Evolutionary conservation across 192 early-diverging fungal species (phyloP).

Genomic region (Entomortierella chlamydospora): DNA sequence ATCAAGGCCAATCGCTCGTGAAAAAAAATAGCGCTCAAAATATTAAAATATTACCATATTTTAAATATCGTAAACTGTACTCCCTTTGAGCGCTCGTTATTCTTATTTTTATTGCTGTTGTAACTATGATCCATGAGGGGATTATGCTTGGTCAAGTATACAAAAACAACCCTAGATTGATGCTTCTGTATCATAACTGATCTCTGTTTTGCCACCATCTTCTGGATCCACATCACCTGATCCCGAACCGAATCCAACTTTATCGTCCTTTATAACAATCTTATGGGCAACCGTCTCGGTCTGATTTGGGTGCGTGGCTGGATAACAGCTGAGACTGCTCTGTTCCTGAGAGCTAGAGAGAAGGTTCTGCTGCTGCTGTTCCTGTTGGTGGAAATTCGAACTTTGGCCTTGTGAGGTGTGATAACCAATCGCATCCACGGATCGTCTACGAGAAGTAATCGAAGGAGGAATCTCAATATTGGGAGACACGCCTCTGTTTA

Average conservation of each 20-base stretch:
- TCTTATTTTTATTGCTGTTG: not conserved
- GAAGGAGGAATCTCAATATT: slow-evolving; percentile 32
- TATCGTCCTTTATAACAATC: not conserved
- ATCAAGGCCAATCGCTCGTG: slow-evolving; percentile 4
- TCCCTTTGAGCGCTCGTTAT: not conserved
- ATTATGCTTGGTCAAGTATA: too few species aligned
- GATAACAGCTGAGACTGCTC: too few species aligned
- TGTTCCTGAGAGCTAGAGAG: too few species aligned
- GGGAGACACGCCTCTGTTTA: not conserved
- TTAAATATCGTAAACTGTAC: too few species aligned
- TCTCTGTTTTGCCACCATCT: too few species aligned
- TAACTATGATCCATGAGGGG: not conserved
- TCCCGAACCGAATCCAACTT: not conserved
- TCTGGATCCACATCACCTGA: not conserved
- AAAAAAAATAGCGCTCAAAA: slow-evolving; percentile 1
- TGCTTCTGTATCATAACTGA: too few species aligned
- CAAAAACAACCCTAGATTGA: too few species aligned
- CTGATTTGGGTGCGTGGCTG: too few species aligned
- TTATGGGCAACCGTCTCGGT: too few species aligned
- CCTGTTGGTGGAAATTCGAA: not conserved
- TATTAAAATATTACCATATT: too few species aligned
- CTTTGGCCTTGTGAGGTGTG: not conserved
- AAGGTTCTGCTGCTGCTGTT: not conserved
- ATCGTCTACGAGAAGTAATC: slow-evolving; percentile 36
- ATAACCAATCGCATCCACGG: slow-evolving; percentile 14